Conservation (phyloP, 106 monocot species). For the Alisma plantagoaquatica region DNA sequence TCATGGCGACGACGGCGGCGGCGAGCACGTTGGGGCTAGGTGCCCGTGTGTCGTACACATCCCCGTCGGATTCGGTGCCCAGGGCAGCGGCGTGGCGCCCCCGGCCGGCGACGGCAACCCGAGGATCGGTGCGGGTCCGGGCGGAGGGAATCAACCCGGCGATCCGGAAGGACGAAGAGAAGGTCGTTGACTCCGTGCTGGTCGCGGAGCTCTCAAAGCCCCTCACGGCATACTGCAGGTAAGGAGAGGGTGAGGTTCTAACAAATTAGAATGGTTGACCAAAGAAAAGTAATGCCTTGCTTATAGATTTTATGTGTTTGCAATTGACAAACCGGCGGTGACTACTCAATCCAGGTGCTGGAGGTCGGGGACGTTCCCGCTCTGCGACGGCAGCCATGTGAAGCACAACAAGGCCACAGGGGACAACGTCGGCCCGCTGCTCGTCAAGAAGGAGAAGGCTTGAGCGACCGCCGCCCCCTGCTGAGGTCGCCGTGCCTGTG, state of each 20-base stretch:
- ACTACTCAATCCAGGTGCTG: conserved; percentile 59
- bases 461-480: too few relatives aligned
- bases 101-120: neutral
- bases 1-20: conserved; percentile 2
- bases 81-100: neutral
- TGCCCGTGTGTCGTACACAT: conserved; percentile 9
- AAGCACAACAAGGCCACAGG: conserved; percentile 97
- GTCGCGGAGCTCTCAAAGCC: conserved; percentile 72
- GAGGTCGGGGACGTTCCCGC: conserved; percentile 88
- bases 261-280: neutral
- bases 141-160: conserved; percentile 70
- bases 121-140: conserved; percentile 5
- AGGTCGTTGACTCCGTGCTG: conserved; percentile 78
- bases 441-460: conserved; percentile 64
- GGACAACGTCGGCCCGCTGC: conserved; percentile 85
- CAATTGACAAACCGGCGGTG: neutral
- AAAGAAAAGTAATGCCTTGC: neutral
- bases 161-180: conserved; percentile 72
- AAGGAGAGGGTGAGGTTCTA: neutral
- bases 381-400: conserved; percentile 90
- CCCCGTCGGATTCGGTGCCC: neutral
- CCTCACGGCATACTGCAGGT: conserved; percentile 92
- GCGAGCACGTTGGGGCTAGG: conserved; percentile 2
- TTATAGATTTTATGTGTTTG: neutral
- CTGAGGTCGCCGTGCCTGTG: too few relatives aligned